Conservation (phyloP, 2,329 filamentous ascomycete genomes). For the Cucurbitaria berberidis region DNA sequence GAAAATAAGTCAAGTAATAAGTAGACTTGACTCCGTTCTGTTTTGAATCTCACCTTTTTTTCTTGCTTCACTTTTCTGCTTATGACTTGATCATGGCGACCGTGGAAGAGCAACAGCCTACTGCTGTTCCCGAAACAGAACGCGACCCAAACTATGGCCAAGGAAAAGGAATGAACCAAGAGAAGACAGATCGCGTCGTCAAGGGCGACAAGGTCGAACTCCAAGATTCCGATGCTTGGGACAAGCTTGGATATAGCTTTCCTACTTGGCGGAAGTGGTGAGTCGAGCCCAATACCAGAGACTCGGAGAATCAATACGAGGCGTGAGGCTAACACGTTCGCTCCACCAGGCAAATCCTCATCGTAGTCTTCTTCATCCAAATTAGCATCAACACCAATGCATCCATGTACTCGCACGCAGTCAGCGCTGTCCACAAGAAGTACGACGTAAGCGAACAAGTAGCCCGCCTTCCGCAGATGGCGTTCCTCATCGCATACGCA, state of each 20-base stretch:
- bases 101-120: slow-evolving; percentile 13
- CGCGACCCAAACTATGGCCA: slow-evolving; percentile 28
- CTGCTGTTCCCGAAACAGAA: slow-evolving; percentile 33
- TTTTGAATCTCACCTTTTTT: neutral
- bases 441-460: slow-evolving; percentile 56
- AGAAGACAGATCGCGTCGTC: slow-evolving; percentile 29
- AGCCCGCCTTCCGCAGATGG: slow-evolving; percentile 56
- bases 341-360: slow-evolving; percentile 51
- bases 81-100: slow-evolving; percentile 10
- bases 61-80: neutral
- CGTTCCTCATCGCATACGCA: slow-evolving; percentile 58
- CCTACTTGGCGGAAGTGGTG: slow-evolving; percentile 54
- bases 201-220: slow-evolving; percentile 42
- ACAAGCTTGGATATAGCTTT: slow-evolving; percentile 55
- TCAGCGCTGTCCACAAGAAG: slow-evolving; percentile 52
- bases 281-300: slow-evolving; percentile 7
- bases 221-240: slow-evolving; percentile 50
- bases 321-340: neutral
- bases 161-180: slow-evolving; percentile 16
- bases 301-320: neutral
- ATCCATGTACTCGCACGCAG: slow-evolving; percentile 57
- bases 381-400: slow-evolving; percentile 63
- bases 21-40: neutral
- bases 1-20: neutral
- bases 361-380: slow-evolving; percentile 60